Base-by-base conservation (phyloP, 2,329 filamentous ascomycete genomes). In the Neoscytalidium dimidiatum region DNA sequence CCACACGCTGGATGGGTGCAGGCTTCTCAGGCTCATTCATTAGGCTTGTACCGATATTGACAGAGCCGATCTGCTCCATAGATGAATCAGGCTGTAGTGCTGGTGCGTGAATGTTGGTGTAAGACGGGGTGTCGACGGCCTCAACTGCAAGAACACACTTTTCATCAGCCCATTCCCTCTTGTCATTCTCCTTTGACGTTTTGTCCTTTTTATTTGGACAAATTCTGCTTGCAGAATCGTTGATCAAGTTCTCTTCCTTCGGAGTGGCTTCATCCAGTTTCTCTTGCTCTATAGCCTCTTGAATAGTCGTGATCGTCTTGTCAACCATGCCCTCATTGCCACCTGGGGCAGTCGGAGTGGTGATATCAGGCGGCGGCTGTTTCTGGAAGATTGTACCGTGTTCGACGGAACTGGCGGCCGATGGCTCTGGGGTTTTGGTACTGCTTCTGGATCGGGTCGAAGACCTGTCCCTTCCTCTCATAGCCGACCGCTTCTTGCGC, bases 281-380 rank as follows among this genome's bases (percentile, higher is more conserved):
- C 4, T 60, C 41, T 23, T 60, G 41, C 8, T 60, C 56, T 2
- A 9, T 26, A 6, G 26, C 17, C 41, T 60, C 41, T 8, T 23
- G 56, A 3, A 60, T 60, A 13, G 56, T 43, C 11, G 56, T 33
- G 2, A 60, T 60, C 11, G 28, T 31, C 41, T 46, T 60, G 17
- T 60, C 41, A 26, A 60, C 56, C 38, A 60, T 44, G 13, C 56
- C 56, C 6, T 44, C 56, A 44, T 43, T 13, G n/a, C 38, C 53
- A 1, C 8, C 17, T 3, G 21, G 26, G 3, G 13, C 11, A 13
- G 28, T 21, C 17, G 35, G 28, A n/a, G 21, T 9, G 5, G 21
- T 8, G 28, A 2, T 33, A 2, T 60, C 56, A 4, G 31, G 19
- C 33, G 29, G 38, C 14, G 23, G 43, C 26, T 44, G 21, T 26